Evolutionary conservation across 2,329 filamentous ascomycete genomes (phyloP).

Genomic region (Helotiales sp.): DNA sequence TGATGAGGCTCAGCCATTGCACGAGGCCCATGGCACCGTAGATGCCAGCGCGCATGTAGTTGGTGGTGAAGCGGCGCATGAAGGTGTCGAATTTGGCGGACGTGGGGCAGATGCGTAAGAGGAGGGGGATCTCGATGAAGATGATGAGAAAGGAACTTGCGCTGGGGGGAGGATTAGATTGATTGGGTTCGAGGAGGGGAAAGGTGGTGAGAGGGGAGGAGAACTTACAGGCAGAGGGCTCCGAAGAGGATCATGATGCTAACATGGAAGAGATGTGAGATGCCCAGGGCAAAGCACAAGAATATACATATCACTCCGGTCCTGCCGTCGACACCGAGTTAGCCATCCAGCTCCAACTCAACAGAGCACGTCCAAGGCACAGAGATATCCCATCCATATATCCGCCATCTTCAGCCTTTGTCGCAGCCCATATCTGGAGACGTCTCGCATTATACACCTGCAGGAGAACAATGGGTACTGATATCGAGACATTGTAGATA

Average conservation of each 20-base stretch:
- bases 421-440: not conserved
- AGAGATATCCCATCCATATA: not conserved
- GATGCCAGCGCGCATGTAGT: constrained; percentile 92
- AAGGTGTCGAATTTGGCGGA: constrained; percentile 85
- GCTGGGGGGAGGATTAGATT: constrained; percentile 50
- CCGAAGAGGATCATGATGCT: constrained; percentile 51
- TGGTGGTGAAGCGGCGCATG: constrained; percentile 91
- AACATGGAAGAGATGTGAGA: constrained; percentile 68
- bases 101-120: constrained; percentile 96
- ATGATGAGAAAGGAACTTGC: constrained; percentile 74
- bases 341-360: constrained; percentile 21
- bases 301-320: constrained; percentile 73
- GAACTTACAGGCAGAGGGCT: constrained; percentile 58
- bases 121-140: constrained; percentile 89
- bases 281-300: constrained; percentile 71
- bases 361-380: not conserved
- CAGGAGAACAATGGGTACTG: not conserved
- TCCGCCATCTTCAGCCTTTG: not conserved
- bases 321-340: constrained; percentile 50
- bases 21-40: constrained; percentile 81
- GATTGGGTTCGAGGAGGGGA: not conserved
- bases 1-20: constrained; percentile 81
- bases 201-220: not conserved
- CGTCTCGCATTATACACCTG: not conserved
- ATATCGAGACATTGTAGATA: constrained; percentile 7